A percentile compares a stretch with the other conserved stretches of the same genome.
These are phyloP conservation scores for Ascoidea tarda DNA, from an alignment of 805 yeast species.

Conservation along the genomic window DNA sequence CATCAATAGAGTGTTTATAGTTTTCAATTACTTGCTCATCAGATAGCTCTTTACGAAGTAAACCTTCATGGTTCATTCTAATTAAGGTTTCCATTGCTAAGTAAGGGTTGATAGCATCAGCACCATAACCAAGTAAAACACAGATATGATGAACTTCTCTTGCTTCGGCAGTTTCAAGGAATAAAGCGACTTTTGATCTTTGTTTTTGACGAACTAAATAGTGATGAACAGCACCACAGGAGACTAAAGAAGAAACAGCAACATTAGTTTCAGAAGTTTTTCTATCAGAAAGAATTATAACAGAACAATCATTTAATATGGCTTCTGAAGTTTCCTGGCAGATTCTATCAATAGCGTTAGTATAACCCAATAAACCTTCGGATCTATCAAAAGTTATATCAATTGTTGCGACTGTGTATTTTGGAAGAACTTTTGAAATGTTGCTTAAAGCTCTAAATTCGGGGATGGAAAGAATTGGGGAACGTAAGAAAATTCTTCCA, in stretches of 20 bases:
- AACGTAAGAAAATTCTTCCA: constrained; percentile 66
- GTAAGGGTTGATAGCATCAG: constrained; percentile 91
- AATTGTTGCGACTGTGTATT: constrained; percentile 71
- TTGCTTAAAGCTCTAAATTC: constrained; percentile 67
- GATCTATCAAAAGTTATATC: constrained; percentile 80
- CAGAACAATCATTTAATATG: constrained; percentile 58
- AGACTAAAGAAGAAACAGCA: constrained; percentile 77
- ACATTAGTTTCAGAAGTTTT: constrained; percentile 45
- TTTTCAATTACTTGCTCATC: constrained; percentile 54
- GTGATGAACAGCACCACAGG: constrained; percentile 96
- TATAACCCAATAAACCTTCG: constrained; percentile 80
- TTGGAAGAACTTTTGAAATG: constrained; percentile 63
- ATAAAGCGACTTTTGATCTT: constrained; percentile 86
- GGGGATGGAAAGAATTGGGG: constrained; percentile 66
- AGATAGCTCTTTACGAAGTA: constrained; percentile 40
- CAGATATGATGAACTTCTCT: constrained; percentile 95
- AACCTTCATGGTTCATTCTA: constrained; percentile 70
- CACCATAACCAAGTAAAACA: constrained; percentile 92
- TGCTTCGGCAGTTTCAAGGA: constrained; percentile 93
- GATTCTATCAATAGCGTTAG: constrained; percentile 70
- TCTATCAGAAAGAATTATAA: constrained; percentile 68
- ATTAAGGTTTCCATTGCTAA: constrained; percentile 80
- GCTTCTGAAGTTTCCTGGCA: constrained; percentile 82
- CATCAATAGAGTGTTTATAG: constrained; percentile 75
- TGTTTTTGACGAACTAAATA: constrained; percentile 91